phyloP scores from a whole-genome alignment of 805 yeast genomes.

The Diddensiella caesifluorescens region DNA sequence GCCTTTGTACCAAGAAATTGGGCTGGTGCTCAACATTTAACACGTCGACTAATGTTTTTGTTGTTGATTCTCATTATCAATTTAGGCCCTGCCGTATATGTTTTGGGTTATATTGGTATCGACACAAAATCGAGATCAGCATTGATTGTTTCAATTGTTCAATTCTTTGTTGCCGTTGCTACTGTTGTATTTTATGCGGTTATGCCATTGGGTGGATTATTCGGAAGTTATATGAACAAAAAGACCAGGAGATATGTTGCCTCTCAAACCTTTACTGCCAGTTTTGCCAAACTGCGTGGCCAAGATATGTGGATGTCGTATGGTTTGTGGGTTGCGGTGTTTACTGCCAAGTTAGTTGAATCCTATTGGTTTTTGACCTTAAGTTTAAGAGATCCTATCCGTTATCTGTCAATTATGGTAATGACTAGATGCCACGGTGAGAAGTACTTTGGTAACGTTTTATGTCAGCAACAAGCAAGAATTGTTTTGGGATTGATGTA shows the following conservation, averaged over 20 bases:
- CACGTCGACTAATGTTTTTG: constrained; percentile 80
- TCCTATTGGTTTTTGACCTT: constrained; percentile 88
- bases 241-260: constrained; percentile 50
- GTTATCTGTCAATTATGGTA: constrained; percentile 73
- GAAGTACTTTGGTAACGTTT: constrained; percentile 68
- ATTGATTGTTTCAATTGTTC: constrained; percentile 46
- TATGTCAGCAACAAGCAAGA: constrained; percentile 83
- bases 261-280: constrained; percentile 93
- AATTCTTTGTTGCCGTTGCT: constrained; percentile 80
- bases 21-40: constrained; percentile 98
- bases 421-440: constrained; percentile 94
- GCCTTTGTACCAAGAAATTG: constrained; percentile 93
- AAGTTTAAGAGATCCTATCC: constrained; percentile 90
- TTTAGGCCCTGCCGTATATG: constrained; percentile 80
- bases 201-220: constrained; percentile 96
- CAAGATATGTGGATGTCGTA: constrained; percentile 96
- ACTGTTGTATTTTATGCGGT: constrained; percentile 82
- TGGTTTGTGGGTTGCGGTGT: constrained; percentile 82
- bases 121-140: constrained; percentile 32
- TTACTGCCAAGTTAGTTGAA: constrained; percentile 82
- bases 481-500: constrained; percentile 90
- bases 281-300: constrained; percentile 73
- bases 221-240: constrained; percentile 87
- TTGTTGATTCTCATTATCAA: constrained; percentile 60
- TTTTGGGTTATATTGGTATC: constrained; percentile 47